A percentile compares a stretch with the other conserved stretches of the same genome.
phyloP scores from a whole-genome alignment of 164 flowering plant genomes.

The Umbellularia californica region DNA sequence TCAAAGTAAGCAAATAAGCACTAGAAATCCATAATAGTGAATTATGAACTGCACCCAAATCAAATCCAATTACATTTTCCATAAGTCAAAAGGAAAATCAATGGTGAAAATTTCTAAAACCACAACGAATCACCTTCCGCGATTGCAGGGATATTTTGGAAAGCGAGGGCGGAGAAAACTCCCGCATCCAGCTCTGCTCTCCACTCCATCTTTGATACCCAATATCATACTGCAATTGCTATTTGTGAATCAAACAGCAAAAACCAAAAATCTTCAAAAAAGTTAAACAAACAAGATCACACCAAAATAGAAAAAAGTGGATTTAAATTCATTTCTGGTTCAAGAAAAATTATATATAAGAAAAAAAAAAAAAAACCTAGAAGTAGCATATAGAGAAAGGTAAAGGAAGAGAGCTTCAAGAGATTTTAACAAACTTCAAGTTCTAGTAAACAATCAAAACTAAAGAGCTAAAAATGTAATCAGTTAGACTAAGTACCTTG shows the following conservation, averaged over 20 bases:
- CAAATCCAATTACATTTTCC: no score
- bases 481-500: conserved; percentile 20
- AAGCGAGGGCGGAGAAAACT: conserved; percentile 36
- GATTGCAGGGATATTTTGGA: conserved; percentile 42
- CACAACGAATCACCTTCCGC: conserved; percentile 48
- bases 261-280: no score
- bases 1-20: neutral
- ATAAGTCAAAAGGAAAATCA: neutral
- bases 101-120: conserved; percentile 1
- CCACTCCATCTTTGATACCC: conserved; percentile 26
- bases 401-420: no score
- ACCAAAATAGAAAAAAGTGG: neutral
- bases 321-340: no score
- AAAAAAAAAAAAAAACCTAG: no score
- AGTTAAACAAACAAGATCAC: neutral
- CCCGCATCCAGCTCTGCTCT: conserved; percentile 23
- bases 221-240: conserved; percentile 43
- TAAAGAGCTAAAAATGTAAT: neutral
- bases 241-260: no score
- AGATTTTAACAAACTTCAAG: neutral
- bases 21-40: neutral
- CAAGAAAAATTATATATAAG: no score
- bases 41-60: no score
- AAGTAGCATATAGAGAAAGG: no score
- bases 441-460: no score